Conservation (phyloP, 2,329 filamentous ascomycete genomes). For the Apiospora kogelbergensis region DNA sequence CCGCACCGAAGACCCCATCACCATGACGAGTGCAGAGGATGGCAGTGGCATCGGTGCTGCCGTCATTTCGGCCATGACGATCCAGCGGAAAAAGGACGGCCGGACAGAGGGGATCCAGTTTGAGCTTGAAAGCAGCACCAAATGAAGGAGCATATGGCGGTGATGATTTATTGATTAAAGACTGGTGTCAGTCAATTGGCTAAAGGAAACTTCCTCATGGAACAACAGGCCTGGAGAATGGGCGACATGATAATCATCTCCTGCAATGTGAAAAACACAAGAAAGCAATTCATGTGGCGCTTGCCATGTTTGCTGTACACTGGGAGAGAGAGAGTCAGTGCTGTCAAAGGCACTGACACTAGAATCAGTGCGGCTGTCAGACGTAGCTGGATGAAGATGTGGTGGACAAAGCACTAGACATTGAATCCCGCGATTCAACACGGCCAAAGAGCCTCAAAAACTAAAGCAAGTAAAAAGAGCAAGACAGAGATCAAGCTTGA, state of each 20-base stretch:
- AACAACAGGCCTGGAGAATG: not conserved
- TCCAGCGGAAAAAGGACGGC: not conserved
- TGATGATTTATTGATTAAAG: not conserved
- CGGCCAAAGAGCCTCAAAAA: not conserved
- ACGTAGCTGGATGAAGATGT: not conserved
- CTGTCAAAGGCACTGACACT: not conserved
- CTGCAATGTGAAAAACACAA: not conserved
- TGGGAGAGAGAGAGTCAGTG: not conserved
- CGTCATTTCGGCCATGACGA: slow-evolving; percentile 59
- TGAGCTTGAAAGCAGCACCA: not conserved
- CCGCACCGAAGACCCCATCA: slow-evolving; percentile 65
- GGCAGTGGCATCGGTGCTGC: slow-evolving; percentile 75
- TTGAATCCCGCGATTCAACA: not conserved
- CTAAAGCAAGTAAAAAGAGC: not conserved
- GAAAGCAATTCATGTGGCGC: not conserved
- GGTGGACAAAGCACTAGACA: not conserved
- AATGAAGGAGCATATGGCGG: not conserved
- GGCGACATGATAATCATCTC: not conserved
- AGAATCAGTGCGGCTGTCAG: not conserved
- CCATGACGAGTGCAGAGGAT: slow-evolving; percentile 69
- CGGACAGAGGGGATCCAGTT: not conserved
- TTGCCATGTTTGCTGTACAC: not conserved
- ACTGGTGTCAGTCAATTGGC: not conserved
- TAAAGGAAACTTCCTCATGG: not conserved
- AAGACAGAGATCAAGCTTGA: not conserved